A percentile compares a stretch with the other conserved stretches of the same genome.
Conservation (phyloP, 2,329 filamentous ascomycete species). For the Hypoxylon sp. region DNA sequence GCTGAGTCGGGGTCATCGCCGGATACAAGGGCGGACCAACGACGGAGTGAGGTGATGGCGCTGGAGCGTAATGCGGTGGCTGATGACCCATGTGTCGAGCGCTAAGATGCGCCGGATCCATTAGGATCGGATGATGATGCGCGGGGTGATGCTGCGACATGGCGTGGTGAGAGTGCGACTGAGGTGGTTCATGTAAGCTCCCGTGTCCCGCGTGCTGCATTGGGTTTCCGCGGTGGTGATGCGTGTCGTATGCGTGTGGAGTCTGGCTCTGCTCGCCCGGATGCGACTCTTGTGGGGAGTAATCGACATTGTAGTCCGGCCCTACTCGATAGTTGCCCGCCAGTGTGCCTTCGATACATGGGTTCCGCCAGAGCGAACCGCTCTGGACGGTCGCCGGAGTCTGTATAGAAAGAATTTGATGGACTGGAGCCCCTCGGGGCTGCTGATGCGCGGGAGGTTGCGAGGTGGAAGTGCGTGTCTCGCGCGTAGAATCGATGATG, state of each 20-base stretch:
- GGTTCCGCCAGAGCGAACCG: slow-evolving; percentile 83
- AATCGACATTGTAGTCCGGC: slow-evolving; percentile 81
- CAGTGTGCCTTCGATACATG: slow-evolving; percentile 80
- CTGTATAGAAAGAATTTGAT: slow-evolving; percentile 73
- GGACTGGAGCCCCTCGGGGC: slow-evolving; percentile 68
- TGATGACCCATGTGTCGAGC: slow-evolving; percentile 66
- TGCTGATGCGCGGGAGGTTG: slow-evolving; percentile 58
- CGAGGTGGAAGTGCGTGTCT: slow-evolving; percentile 51
- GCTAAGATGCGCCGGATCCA: slow-evolving; percentile 70
- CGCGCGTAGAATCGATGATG: slow-evolving; percentile 53
- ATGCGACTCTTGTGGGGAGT: slow-evolving; percentile 77
- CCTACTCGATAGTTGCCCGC: slow-evolving; percentile 81
- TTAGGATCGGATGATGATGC: slow-evolving; percentile 69
- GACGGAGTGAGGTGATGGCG: slow-evolving; percentile 62
- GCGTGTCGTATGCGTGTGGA: slow-evolving; percentile 73
- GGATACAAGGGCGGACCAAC: slow-evolving; percentile 67
- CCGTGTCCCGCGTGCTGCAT: slow-evolving; percentile 65
- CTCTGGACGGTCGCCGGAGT: slow-evolving; percentile 79
- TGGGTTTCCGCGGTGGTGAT: slow-evolving; percentile 64
- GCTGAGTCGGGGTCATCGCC: slow-evolving; percentile 60
- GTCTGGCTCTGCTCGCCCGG: slow-evolving; percentile 75
- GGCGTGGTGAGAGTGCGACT: slow-evolving; percentile 58
- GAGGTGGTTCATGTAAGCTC: slow-evolving; percentile 63
- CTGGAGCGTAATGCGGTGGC: slow-evolving; percentile 68
- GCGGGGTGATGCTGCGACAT: slow-evolving; percentile 63